These are phyloP conservation scores for Ceratobasidium sp. DNA, from an alignment of 1,284 basidiomycete genomes.

Conservation along the genomic window DNA sequence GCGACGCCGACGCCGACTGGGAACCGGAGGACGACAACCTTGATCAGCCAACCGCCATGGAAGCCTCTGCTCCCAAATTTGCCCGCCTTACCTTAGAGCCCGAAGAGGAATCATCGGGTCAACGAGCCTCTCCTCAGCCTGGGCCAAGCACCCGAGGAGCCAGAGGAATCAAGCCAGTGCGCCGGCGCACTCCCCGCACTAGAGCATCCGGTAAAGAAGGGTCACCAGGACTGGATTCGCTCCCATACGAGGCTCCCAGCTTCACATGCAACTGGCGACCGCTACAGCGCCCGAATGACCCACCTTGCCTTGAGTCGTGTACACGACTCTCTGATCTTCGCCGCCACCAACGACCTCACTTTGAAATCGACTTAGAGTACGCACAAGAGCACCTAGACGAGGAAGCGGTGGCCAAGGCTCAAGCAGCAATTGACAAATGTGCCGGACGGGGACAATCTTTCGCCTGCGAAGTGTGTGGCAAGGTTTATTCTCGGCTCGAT, in stretches of 20 bases:
- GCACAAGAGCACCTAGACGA: conserved; percentile 25
- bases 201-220: conserved; percentile 16
- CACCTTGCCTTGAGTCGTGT: conserved; percentile 24
- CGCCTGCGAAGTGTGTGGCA: conserved; percentile 31
- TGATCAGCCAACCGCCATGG: not conserved
- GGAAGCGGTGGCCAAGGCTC: conserved; percentile 11
- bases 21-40: conserved; percentile 17
- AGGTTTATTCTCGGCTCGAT: conserved; percentile 33
- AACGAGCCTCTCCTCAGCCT: conserved; percentile 14
- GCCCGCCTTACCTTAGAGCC: conserved; percentile 26
- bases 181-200: conserved; percentile 15
- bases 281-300: conserved; percentile 6
- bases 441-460: conserved; percentile 33
- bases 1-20: conserved; percentile 31
- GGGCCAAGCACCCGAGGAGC: conserved; percentile 31
- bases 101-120: not conserved
- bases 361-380: conserved; percentile 25
- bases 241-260: conserved; percentile 20
- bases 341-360: conserved; percentile 35
- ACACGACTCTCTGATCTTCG: conserved; percentile 34
- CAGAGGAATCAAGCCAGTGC: conserved; percentile 6
- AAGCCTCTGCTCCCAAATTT: conserved; percentile 18
- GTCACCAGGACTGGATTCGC: conserved; percentile 13
- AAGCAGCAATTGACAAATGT: conserved; percentile 23
- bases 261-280: conserved; percentile 24